Conservation (phyloP, 805 yeast species). For the Ogataea pignaliae region DNA sequence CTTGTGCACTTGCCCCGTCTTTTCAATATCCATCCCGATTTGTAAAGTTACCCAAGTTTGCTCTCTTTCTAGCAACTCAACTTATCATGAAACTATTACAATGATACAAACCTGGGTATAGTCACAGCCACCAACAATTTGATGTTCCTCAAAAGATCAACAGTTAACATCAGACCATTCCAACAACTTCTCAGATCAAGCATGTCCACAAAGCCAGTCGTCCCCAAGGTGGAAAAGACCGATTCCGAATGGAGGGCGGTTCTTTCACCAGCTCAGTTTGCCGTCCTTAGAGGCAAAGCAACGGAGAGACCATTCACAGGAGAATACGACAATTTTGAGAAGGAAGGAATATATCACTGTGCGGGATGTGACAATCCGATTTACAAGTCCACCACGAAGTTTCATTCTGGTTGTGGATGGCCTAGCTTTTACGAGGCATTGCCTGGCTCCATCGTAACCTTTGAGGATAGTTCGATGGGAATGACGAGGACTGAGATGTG, state of each 20-base stretch:
- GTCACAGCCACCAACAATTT: too few species aligned
- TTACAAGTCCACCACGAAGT: constrained; percentile 76
- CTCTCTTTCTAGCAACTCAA: too few species aligned
- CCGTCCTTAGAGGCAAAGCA: constrained; percentile 68
- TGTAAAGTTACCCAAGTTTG: too few species aligned
- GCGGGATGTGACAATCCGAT: constrained; percentile 82
- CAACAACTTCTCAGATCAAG: too few species aligned
- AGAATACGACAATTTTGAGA: constrained; percentile 46
- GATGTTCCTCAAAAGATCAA: not conserved
- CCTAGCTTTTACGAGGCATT: constrained; percentile 92
- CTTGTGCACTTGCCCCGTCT: too few species aligned
- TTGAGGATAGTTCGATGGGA: constrained; percentile 62
- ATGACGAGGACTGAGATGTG: constrained; percentile 87
- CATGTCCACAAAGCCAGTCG: not conserved
- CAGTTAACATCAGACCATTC: too few species aligned
- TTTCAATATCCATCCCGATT: too few species aligned
- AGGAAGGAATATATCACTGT: constrained; percentile 69
- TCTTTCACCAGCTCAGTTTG: constrained; percentile 70
- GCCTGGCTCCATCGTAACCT: constrained; percentile 67
- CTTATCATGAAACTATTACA: too few species aligned
- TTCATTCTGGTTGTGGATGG: constrained; percentile 95
- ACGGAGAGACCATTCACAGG: constrained; percentile 70
- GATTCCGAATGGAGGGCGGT: constrained; percentile 78
- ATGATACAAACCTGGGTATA: too few species aligned
- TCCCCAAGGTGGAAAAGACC: constrained; percentile 16